Conservation (phyloP, 2,329 filamentous ascomycete genomes). For the Arthroderma sp. region DNA sequence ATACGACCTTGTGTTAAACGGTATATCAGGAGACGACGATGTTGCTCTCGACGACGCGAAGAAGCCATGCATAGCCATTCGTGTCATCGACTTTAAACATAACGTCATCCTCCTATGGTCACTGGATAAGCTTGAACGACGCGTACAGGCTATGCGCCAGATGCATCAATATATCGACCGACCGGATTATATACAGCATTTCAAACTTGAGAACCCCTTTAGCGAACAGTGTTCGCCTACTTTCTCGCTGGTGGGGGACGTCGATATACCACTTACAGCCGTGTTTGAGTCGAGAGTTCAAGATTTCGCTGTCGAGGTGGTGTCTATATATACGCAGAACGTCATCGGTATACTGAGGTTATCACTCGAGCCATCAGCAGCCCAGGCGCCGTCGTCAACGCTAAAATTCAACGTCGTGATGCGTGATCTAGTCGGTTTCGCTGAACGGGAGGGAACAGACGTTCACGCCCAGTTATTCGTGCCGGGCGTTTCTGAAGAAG, state of each 20-base stretch:
- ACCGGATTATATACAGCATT: constrained; percentile 86
- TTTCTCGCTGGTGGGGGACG: constrained; percentile 85
- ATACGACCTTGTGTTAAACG: constrained; percentile 92
- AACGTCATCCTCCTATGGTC: constrained; percentile 87
- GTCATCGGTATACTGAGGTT: constrained; percentile 83
- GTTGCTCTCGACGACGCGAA: constrained; percentile 63
- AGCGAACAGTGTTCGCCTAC: constrained; percentile 81
- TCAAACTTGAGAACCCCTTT: constrained; percentile 87
- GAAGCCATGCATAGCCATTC: constrained; percentile 82
- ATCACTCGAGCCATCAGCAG: constrained; percentile 84
- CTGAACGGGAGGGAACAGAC: constrained; percentile 87
- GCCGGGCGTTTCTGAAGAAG: constrained; percentile 67
- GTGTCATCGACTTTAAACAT: constrained; percentile 83
- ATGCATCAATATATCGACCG: constrained; percentile 94
- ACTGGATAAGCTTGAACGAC: constrained; percentile 75
- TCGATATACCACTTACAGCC: constrained; percentile 78
- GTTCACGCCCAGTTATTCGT: constrained; percentile 97
- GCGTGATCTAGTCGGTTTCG: constrained; percentile 89
- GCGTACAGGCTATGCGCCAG: constrained; percentile 85
- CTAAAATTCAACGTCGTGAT: constrained; percentile 98
- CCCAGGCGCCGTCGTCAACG: constrained; percentile 79
- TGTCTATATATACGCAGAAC: constrained; percentile 83
- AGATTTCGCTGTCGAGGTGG: constrained; percentile 81
- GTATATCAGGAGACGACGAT: constrained; percentile 76
- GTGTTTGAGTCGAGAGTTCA: constrained; percentile 93